Evolutionary conservation across 306 rosid species (phyloP), one percentile per base, ranked within the genome.

Genomic region (Boehmeria nivea): DNA sequence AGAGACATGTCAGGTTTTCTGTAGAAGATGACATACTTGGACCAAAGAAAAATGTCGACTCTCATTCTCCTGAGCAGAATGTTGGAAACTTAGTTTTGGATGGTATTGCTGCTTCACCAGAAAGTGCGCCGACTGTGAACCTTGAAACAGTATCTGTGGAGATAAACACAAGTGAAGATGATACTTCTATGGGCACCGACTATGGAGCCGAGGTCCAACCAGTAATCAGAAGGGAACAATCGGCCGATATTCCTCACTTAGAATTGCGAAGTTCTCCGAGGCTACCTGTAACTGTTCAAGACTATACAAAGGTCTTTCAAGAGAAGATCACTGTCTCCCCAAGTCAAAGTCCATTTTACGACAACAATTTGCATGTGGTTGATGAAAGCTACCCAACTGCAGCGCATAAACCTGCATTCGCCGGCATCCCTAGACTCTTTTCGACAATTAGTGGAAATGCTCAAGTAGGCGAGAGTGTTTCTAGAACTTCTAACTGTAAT

Each of bases 1-100:
- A 72, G 42, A 73, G 64, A 70, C 76, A 68, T 60, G 87, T 81
- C 61, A 82, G 61, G 57, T 79, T 85, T 68, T 74, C 79, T 20
- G 78, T 40, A 23, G 76, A 69, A 65, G 84, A 83, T 26, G 79
- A 65, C 64, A 61, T 77, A 43, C 72, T 77, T 67, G 74, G 84
- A 67, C 81, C 78, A 22, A 51, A 61, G 43, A 70, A 22, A 68
- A 63, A 60, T n/a, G n/a, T n/a, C 54, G 46, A 43, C 22, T 18
- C 18, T 51, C 83, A 78, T 64, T 50, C 50, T 25, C 61, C 50
- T 64, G 79, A 77, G 38, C 73, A 76, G 55, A 56, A 63, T 46
- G 44, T 37, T 68, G 72, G 67, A 45, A 60, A 64, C 57, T 65
- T 54, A 68, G 66, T 80, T 69, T 72, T 81, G 24, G 86, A 79